These are phyloP conservation scores for Phialemonium atrogriseum DNA, from an alignment of 2,329 filamentous ascomycete species.

Conservation along the genomic window DNA sequence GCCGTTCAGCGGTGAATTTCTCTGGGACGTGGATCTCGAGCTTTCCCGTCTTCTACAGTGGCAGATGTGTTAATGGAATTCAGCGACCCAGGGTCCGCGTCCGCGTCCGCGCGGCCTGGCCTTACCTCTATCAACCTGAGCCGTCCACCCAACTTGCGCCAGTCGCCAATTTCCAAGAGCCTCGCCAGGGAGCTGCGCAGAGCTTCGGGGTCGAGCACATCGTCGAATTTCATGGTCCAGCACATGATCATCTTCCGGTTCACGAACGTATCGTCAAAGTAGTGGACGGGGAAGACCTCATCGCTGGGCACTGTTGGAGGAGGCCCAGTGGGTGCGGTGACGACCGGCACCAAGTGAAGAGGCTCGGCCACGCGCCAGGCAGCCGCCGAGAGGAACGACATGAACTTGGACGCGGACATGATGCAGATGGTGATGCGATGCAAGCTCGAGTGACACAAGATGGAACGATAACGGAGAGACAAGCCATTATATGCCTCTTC, in stretches of 20 bases:
- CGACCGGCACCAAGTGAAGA: too few species aligned
- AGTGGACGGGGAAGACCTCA: conserved; percentile 22
- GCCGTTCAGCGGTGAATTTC: conserved; percentile 21
- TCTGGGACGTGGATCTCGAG: conserved; percentile 24
- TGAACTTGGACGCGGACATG: too few species aligned
- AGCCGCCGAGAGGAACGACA: too few species aligned
- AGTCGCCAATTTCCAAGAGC: conserved; percentile 33
- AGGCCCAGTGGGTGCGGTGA: too few species aligned
- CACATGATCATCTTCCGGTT: conserved; percentile 18
- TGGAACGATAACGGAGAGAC: too few species aligned
- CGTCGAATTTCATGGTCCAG: conserved; percentile 33
- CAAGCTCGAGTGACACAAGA: too few species aligned
- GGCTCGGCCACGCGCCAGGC: too few species aligned
- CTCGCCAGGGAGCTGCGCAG: conserved; percentile 25
- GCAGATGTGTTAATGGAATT: too few species aligned
- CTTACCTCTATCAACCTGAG: conserved; percentile 23
- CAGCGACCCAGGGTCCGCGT: too few species aligned
- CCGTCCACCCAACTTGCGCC: conserved; percentile 37
- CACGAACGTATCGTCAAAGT: conserved; percentile 19
- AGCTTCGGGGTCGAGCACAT: conserved; percentile 33
- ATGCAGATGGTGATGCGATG: too few species aligned
- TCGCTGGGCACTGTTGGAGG: conserved; percentile 12
- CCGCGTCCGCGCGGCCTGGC: conserved; percentile 5
- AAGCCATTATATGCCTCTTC: too few species aligned
- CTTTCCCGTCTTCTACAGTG: conserved; percentile 14